A percentile compares a stretch with the other conserved stretches of the same genome.
Conservation (phyloP, 2,329 filamentous ascomycete genomes). For the Colletotrichum siamense region DNA sequence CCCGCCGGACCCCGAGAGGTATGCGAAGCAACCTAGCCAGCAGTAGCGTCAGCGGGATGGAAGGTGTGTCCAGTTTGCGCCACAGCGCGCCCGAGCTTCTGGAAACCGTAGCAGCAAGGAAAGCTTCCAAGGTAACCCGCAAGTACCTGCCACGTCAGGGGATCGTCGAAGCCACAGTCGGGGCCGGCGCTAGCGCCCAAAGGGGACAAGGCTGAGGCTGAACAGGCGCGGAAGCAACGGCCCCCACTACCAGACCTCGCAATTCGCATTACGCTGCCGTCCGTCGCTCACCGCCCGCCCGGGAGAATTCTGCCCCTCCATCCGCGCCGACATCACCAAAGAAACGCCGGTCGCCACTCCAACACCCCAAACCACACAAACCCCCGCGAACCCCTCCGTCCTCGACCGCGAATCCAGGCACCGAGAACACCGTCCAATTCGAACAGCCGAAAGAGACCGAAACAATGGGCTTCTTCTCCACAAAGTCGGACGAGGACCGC, state of each 20-base stretch:
- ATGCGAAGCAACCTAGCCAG: background rate
- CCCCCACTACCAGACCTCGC: background rate
- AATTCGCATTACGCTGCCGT: background rate
- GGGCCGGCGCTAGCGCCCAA: background rate
- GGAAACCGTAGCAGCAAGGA: background rate
- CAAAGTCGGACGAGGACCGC: constrained; percentile 44
- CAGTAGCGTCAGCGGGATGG: background rate
- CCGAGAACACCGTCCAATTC: background rate
- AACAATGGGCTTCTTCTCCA: constrained; percentile 56
- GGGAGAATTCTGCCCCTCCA: background rate
- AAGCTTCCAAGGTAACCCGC: background rate
- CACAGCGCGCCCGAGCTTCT: background rate
- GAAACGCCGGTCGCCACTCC: background rate
- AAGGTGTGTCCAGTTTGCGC: background rate
- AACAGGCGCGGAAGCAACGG: background rate
- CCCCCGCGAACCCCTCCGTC: background rate
- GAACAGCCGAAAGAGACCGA: background rate
- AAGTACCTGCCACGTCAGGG: background rate
- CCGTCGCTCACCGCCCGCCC: background rate
- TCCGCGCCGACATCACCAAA: background rate
- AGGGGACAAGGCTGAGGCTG: constrained; percentile 8
- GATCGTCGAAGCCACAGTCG: background rate
- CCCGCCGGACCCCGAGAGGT: background rate
- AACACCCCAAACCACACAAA: background rate
- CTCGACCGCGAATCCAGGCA: accelerated